Conservation (phyloP, 768 basidiomycete genomes). For the Lentinus brumalis region DNA sequence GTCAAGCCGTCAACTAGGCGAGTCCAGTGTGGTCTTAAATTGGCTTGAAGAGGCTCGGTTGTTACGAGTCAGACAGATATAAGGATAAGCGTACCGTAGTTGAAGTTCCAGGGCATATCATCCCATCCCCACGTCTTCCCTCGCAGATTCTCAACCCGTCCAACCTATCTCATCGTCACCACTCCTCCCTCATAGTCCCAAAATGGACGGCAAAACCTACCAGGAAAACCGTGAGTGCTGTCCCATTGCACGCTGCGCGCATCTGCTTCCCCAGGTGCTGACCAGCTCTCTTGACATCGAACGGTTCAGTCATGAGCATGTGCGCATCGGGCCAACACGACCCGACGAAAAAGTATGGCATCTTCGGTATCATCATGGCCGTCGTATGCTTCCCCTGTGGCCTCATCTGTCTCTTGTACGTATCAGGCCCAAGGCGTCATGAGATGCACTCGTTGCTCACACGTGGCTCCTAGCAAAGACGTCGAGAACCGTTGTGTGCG, state of each 20-base stretch:
- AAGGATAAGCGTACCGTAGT: too few relatives aligned
- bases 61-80: too few relatives aligned
- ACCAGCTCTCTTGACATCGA: background rate
- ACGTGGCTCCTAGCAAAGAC: conserved; percentile 11
- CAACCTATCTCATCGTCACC: background rate
- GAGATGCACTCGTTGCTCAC: background rate
- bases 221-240: background rate
- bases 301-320: background rate
- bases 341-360: conserved; percentile 27
- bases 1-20: too few relatives aligned
- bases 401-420: conserved; percentile 16
- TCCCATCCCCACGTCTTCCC: background rate
- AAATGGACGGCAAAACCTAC: background rate
- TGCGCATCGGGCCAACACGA: conserved; percentile 36
- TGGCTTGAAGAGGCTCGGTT: too few relatives aligned
- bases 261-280: too few relatives aligned
- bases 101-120: background rate
- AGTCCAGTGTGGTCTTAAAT: too few relatives aligned
- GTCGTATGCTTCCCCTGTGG: conserved; percentile 31
- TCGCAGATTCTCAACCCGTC: background rate
- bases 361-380: conserved; percentile 33
- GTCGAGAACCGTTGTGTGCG: conserved; percentile 30
- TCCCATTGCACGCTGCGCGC: background rate
- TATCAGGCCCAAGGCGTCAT: background rate
- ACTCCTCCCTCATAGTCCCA: background rate